Base-by-base conservation (phyloP, 2,329 filamentous ascomycete species). In the Thermochaetoides dissita region DNA sequence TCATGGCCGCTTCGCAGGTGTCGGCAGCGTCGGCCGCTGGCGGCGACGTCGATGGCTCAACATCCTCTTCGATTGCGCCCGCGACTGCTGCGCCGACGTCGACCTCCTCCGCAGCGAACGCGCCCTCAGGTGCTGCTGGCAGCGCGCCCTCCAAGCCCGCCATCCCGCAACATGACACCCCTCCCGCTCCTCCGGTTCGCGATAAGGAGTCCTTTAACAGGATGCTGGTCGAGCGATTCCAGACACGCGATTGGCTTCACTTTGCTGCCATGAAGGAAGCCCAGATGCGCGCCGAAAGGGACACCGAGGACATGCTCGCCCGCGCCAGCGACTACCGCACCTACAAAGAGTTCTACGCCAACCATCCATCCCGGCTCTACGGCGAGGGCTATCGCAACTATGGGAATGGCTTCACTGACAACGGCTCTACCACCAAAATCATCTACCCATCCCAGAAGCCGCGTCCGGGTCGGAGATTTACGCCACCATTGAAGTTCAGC, bases 351-450 rank as follows among this genome's bases (percentile, higher is more conserved):
- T 74, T 70, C 53, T 69, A 72, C 46, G 63, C 62, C 37, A 72
- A 63, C 57, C 79, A 76, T 44, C 69, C 72, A 1, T 68, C 64
- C 51, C 70, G 65, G 51, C 68, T 78, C 47, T 86, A 69, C 63
- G 82, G 69, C 61, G 76, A 69, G 53, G 91, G 91, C 42, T 98
- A 94, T 59, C 79, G 76, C 57, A 89, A 88, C 36, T 94, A 82
- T 57, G 89, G 84, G 50, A 96, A 96, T 65, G 81, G 83, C 47
- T 71, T 77, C 53, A 95, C 89, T 30, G 86, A 88, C 55, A 67
- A 68, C 46, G 69, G 79, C 44, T 71, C 71, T 37, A 79, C 75
- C 39, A 72, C 81, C 36, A 72, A 76, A 48, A 68, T 96, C 46
- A 62, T 94, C 36, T 96, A 96, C 63, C 88, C 88, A 17, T 66